Evolutionary conservation across 306 rosid genomes (phyloP).

Genomic region (Cajanus cajan): DNA sequence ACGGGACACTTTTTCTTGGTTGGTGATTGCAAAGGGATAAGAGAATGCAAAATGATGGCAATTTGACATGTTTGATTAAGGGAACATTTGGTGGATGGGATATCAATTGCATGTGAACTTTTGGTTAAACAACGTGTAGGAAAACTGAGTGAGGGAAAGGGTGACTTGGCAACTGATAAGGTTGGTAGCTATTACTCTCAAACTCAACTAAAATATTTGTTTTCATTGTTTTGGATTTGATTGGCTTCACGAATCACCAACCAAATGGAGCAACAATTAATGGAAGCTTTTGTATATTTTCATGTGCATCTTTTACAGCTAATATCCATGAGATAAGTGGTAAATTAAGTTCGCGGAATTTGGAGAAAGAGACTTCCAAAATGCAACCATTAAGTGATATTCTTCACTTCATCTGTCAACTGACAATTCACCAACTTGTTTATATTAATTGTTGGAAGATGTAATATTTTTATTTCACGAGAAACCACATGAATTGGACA

Average conservation of each 20-base stretch:
- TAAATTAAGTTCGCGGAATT: neutral
- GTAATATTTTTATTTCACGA: neutral
- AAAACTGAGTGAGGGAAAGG: neutral
- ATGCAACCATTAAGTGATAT: neutral
- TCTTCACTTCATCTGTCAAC: neutral
- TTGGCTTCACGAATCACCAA: neutral
- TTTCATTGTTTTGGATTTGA: constrained; percentile 4
- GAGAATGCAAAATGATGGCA: neutral
- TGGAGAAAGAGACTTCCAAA: constrained; percentile 8
- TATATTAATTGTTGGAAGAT: neutral
- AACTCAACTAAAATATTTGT: neutral
- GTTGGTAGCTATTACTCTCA: neutral
- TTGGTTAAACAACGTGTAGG: constrained; percentile 1
- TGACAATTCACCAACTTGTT: neutral
- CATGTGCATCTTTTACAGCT: neutral
- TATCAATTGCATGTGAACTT: neutral
- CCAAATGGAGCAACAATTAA: constrained; percentile 1
- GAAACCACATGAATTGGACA: neutral
- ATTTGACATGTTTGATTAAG: neutral
- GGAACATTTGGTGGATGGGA: neutral
- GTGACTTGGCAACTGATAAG: constrained; percentile 1
- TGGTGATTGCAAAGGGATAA: neutral
- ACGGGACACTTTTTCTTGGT: neutral
- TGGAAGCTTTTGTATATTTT: neutral
- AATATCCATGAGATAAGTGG: neutral